Evolutionary conservation across 805 yeast species (phyloP).

Genomic region (Zygosaccharomyces bisporus): DNA sequence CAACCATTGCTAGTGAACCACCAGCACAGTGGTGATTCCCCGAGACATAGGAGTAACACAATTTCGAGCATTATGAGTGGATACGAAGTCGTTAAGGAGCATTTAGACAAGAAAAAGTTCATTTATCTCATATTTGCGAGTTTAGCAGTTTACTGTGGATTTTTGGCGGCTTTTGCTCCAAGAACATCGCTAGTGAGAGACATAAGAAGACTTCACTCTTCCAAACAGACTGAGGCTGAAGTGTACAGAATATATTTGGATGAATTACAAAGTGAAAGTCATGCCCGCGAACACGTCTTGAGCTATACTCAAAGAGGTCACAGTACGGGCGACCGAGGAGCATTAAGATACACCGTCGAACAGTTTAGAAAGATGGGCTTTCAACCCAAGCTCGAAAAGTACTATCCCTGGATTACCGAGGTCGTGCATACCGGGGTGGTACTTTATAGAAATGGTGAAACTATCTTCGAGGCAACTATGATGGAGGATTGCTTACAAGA

Average conservation of each 20-base stretch:
- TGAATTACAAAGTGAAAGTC: constrained; percentile 37
- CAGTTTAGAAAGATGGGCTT: constrained; percentile 52
- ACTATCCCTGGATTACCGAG: constrained; percentile 52
- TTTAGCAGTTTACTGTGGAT: constrained; percentile 38
- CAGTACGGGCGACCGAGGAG: constrained; percentile 44
- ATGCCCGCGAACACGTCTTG: constrained; percentile 32
- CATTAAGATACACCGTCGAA: constrained; percentile 48
- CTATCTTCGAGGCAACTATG: constrained; percentile 47
- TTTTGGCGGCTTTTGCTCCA: constrained; percentile 73
- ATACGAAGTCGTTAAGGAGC: constrained; percentile 27
- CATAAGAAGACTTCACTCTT: constrained; percentile 67
- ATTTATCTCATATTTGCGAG: constrained; percentile 22
- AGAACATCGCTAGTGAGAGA: constrained; percentile 81
- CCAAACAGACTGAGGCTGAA: constrained; percentile 62
- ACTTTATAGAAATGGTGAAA: constrained; percentile 34
- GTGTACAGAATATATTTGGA: constrained; percentile 58
- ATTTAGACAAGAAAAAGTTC: constrained; percentile 33
- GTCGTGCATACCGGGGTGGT: constrained; percentile 46
- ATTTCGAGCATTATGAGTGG: constrained; percentile 31
- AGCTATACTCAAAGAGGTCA: constrained; percentile 17
- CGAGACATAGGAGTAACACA: constrained; percentile 31
- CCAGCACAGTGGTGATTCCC: neutral
- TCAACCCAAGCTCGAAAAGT: constrained; percentile 47
- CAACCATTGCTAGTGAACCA: neutral
- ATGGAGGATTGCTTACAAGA: constrained; percentile 46